Evolutionary conservation across 352 stramenopile species (phyloP).

Genomic region (Plasmopara viticola): DNA sequence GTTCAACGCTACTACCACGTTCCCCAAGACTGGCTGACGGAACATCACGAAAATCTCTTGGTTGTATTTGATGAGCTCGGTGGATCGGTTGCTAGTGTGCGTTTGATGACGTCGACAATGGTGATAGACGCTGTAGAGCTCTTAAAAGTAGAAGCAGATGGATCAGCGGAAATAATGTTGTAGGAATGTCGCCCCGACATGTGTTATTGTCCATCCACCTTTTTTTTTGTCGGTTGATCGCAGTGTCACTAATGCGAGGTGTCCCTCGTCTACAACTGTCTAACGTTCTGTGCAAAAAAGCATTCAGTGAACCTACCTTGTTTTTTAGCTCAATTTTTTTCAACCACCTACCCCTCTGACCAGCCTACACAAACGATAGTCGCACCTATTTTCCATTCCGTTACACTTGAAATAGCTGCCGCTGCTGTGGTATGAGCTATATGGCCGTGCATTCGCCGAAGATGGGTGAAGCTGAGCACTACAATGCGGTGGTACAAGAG

Average conservation of each 20-base stretch:
- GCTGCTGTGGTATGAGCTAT: conserved; percentile 30
- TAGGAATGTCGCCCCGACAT: not conserved
- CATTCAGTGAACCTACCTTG: no score
- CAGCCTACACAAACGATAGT: not conserved
- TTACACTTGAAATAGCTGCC: conserved; percentile 10
- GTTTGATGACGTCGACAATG: conserved; percentile 49
- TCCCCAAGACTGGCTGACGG: conserved; percentile 44
- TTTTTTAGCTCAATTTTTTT: not conserved
- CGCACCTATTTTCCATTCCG: no score
- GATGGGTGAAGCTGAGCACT: conserved; percentile 39
- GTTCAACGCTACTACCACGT: conserved; percentile 70
- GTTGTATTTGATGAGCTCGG: conserved; percentile 62
- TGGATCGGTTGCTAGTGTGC: conserved; percentile 36
- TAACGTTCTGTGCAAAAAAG: no score
- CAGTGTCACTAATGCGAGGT: not conserved
- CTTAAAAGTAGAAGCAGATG: not conserved
- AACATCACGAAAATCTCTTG: conserved; percentile 37
- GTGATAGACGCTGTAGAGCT: conserved; percentile 11
- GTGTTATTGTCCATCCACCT: not conserved
- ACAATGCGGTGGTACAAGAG: conserved; percentile 46
- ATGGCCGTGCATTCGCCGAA: conserved; percentile 45
- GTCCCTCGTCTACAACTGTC: no score
- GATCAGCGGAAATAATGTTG: not conserved
- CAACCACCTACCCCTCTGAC: not conserved
- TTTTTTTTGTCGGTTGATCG: not conserved